Evolutionary conservation across 2,329 filamentous ascomycete genomes (phyloP), one percentile per base, ranked within the genome.

Genomic region (Sporothrix dimorphospora): DNA sequence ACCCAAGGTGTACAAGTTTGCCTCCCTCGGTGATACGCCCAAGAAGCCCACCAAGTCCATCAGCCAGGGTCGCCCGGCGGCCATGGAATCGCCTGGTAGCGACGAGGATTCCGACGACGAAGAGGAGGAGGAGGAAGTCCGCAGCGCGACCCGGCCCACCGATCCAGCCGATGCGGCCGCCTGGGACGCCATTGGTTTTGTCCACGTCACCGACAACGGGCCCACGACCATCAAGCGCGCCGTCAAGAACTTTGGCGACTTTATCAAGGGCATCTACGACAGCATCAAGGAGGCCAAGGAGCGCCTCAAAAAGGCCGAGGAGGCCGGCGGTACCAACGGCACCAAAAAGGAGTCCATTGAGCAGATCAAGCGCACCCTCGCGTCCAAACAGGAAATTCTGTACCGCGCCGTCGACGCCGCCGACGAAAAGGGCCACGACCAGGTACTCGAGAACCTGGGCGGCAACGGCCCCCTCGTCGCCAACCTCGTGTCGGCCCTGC

Each of bases 371-470:
- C 78, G 80, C 8, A 80, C 81, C 9, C 81, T 85, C 6, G 81
- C 83, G 3, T 77, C 79, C 69, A 85, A 85, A 75, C 83, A 85
- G 72, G 82, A 86, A 51, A 81, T 84, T 4, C 80, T 90, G 5
- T 84, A 83, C 74, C 79, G 83, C 69, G 85, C 86, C 1, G 81
- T 89, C 63, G 84, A 89, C 74, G 83, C 86, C 12, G 87, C 86
- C 1, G 82, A 87, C 69, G 82, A 84, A 30, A 84, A 85, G 79
- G 88, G 87, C 14, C 86, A 89, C 77, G 82, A 84, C 59, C 82
- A 84, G 27, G 85, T 89, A 16, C 79, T 90, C 51, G 85, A 87
- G 75, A 89, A 89, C 71, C 81, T 90, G 47, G 87, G 88, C 9
- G 84, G 84, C 16, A 86, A 90, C 76, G 83, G 85, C 66, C 89